Conservation (phyloP, 306 rosid genomes). For the Medicago lupulina region DNA sequence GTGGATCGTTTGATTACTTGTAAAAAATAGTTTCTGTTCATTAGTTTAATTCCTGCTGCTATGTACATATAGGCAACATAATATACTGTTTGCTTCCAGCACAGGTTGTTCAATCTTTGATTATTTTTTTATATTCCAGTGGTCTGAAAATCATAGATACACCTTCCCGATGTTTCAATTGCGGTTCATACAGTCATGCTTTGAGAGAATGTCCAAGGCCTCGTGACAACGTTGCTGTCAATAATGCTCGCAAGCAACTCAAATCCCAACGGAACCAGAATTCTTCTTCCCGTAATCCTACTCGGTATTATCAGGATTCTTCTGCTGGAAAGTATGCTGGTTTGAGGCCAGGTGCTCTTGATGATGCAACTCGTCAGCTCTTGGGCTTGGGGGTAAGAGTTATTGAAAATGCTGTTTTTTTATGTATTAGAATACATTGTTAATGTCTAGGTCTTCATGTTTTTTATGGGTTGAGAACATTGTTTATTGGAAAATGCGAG, state of each 20-base stretch:
- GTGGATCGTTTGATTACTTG: neutral
- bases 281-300: conserved; percentile 71
- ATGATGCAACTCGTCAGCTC: conserved; percentile 73
- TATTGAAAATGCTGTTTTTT: conserved; percentile 39
- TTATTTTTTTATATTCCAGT: conserved; percentile 47
- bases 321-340: conserved; percentile 90
- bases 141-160: conserved; percentile 74
- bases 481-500: conserved; percentile 22
- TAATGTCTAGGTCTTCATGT: neutral
- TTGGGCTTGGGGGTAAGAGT: conserved; percentile 83
- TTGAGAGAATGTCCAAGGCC: conserved; percentile 83
- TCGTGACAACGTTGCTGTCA: conserved; percentile 77
- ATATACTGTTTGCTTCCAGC: conserved; percentile 21
- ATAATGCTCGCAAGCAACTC: conserved; percentile 79
- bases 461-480: neutral
- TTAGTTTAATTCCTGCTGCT: neutral
- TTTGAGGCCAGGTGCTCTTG: conserved; percentile 88
- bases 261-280: conserved; percentile 69
- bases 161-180: conserved; percentile 92
- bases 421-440: conserved; percentile 5
- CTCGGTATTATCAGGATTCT: conserved; percentile 87
- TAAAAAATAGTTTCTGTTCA: conserved; percentile 2
- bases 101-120: conserved; percentile 33
- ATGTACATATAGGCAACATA: neutral
- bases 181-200: conserved; percentile 90